phyloP scores from a whole-genome alignment of 306 rosid genomes.

The Vicia villosa region DNA sequence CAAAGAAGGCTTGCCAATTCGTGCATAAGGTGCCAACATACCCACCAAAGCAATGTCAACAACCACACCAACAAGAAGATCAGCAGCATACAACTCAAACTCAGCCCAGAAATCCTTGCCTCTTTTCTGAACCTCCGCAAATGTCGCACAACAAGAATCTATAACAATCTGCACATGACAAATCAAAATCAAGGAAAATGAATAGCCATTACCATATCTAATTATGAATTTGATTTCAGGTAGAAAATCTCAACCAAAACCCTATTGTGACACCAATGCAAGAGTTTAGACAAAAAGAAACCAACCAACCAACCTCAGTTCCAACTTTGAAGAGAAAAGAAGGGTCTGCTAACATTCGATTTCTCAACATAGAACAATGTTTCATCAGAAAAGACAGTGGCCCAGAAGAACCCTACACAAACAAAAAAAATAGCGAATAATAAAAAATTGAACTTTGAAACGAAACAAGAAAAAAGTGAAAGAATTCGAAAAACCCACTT shows the following conservation, averaged over 20 bases:
- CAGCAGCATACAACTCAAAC: slow-evolving; percentile 90
- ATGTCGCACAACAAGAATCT: slow-evolving; percentile 95
- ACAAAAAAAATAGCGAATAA: background rate
- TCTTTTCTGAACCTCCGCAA: slow-evolving; percentile 90
- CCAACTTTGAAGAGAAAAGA: slow-evolving; percentile 93
- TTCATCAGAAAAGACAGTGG: slow-evolving; percentile 69
- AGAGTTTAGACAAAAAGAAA: too few species aligned
- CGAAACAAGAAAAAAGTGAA: slow-evolving; percentile 35
- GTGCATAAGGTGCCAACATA: slow-evolving; percentile 88
- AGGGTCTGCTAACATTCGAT: slow-evolving; percentile 91
- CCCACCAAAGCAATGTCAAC: slow-evolving; percentile 93
- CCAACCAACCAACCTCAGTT: slow-evolving; percentile 59
- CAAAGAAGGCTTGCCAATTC: slow-evolving; percentile 67
- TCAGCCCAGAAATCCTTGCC: slow-evolving; percentile 93
- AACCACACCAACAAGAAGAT: slow-evolving; percentile 83
- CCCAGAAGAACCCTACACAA: slow-evolving; percentile 66
- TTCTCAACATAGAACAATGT: slow-evolving; percentile 74
- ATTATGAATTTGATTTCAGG: too few species aligned
- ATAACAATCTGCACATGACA: slow-evolving; percentile 70
- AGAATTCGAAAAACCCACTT: slow-evolving; percentile 47
- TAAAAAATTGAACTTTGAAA: background rate
- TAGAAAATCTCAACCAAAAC: background rate
- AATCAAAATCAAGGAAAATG: background rate
- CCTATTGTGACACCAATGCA: background rate
- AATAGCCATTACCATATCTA: background rate